phyloP scores from a whole-genome alignment of 371 early-diverging fungal genomes.

The Cokeromyces recurvatus region DNA sequence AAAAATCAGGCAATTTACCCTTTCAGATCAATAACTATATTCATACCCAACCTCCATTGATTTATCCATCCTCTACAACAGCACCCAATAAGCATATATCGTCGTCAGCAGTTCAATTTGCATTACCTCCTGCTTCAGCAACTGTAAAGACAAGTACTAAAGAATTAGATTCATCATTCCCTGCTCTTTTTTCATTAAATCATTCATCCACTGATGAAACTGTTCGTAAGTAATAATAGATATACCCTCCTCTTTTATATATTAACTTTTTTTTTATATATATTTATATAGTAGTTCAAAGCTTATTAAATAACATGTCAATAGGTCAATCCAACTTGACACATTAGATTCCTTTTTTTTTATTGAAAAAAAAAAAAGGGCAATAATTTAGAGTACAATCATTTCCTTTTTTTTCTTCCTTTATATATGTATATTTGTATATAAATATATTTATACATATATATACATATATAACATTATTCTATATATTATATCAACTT shows the following conservation, averaged over 20 bases:
- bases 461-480: background rate
- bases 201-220: conserved; percentile 25
- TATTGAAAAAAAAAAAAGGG: too few relatives aligned
- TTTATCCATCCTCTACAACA: conserved; percentile 16
- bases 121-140: too few relatives aligned
- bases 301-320: conserved; percentile 20
- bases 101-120: too few relatives aligned
- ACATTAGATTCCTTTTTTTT: conserved; percentile 3
- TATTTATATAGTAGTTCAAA: conserved; percentile 18
- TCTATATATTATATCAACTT: background rate
- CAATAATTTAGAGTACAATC: too few relatives aligned
- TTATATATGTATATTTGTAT: background rate
- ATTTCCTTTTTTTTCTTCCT: too few relatives aligned
- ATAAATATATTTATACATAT: conserved; percentile 1
- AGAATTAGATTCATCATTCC: conserved; percentile 11
- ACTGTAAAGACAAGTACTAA: background rate
- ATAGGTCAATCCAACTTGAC: conserved; percentile 15
- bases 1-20: conserved; percentile 16
- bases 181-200: conserved; percentile 19
- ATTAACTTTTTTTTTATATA: background rate
- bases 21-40: conserved; percentile 14
- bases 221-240: conserved; percentile 13
- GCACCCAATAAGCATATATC: background rate
- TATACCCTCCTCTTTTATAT: too few relatives aligned
- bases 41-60: conserved; percentile 20